Evolutionary conservation across 1,284 basidiomycete species (phyloP).

Genomic region (Rhodotorula sp.): DNA sequence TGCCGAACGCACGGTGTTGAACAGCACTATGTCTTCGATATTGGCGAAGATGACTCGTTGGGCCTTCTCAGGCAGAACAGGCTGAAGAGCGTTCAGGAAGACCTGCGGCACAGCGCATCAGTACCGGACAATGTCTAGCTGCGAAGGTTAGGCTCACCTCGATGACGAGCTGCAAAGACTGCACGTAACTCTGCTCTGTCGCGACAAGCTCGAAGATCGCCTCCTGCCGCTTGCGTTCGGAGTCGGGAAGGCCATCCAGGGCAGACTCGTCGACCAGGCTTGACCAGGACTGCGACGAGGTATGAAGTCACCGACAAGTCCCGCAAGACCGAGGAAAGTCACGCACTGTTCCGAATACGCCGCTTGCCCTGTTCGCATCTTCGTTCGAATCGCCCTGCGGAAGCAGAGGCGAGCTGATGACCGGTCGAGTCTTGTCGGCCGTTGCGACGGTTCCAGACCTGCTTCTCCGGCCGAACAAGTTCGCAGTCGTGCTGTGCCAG

Average conservation of each 20-base stretch:
- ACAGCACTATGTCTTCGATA: constrained; percentile 82
- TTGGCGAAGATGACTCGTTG: constrained; percentile 85
- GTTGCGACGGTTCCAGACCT: constrained; percentile 41
- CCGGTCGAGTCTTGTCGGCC: constrained; percentile 38
- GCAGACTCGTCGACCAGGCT: constrained; percentile 80
- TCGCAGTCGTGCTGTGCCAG: constrained; percentile 12
- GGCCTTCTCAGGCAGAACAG: constrained; percentile 71
- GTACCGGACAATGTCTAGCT: not conserved
- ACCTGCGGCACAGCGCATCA: constrained; percentile 52
- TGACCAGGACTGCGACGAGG: constrained; percentile 83
- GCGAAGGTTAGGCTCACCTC: constrained; percentile 57
- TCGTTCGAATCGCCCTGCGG: not conserved
- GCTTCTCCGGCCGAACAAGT: constrained; percentile 13
- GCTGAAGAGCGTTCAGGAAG: constrained; percentile 77
- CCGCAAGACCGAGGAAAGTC: not conserved
- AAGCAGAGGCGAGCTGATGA: constrained; percentile 40
- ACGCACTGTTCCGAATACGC: constrained; percentile 41
- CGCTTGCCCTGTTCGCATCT: constrained; percentile 52
- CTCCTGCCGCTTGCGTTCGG: constrained; percentile 83
- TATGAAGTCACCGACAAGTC: too few relatives aligned
- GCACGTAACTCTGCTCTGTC: constrained; percentile 82
- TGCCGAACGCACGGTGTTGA: constrained; percentile 63
- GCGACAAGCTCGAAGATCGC: constrained; percentile 85
- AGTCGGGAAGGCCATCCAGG: constrained; percentile 67
- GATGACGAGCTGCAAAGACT: constrained; percentile 83